Evolutionary conservation across 2,329 filamentous ascomycete species (phyloP).

Genomic region (Pseudocercospora fijiensis): DNA sequence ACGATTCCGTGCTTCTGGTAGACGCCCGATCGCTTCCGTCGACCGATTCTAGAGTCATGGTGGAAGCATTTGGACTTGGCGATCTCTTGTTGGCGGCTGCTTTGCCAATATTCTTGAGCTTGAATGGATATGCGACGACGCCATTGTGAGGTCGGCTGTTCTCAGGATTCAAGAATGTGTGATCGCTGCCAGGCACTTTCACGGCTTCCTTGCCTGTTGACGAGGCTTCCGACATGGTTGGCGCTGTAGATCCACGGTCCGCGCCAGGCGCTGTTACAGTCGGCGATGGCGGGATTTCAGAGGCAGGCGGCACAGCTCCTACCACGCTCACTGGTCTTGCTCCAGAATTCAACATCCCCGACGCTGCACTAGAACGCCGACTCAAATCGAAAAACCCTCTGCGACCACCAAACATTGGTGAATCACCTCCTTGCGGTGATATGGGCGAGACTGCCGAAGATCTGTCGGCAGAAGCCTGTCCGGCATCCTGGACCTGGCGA

Average conservation of each 20-base stretch:
- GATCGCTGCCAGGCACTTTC: conserved; percentile 39
- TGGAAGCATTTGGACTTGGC: conserved; percentile 27
- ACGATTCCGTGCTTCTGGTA: conserved; percentile 1
- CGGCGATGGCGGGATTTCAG: conserved; percentile 11
- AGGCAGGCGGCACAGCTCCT: conserved; percentile 20
- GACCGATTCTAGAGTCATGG: conserved; percentile 31
- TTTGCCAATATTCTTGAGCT: conserved; percentile 49
- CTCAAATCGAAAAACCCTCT: conserved; percentile 19
- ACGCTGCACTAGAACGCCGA: conserved; percentile 26
- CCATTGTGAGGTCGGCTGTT: conserved; percentile 66
- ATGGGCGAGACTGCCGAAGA: conserved; percentile 12
- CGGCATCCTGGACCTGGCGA: conserved; percentile 28
- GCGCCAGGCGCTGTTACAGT: conserved; percentile 1
- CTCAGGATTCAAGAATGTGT: conserved; percentile 50
- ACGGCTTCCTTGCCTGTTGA: conserved; percentile 23
- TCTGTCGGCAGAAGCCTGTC: conserved; percentile 24
- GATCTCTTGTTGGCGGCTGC: conserved; percentile 27
- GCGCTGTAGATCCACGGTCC: conserved; percentile 5
- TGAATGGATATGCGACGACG: conserved; percentile 72
- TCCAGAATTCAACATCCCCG: conserved; percentile 17
- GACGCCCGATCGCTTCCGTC: conserved; percentile 6
- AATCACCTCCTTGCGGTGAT: not conserved
- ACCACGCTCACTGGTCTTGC: conserved; percentile 34
- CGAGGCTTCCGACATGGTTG: conserved; percentile 22
- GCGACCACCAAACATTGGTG: conserved; percentile 11